Percentiles rank a stretch among this genome's conserved stretches.
phyloP scores from a whole-genome alignment of 2,329 filamentous ascomycete genomes.

The Cladorrhinum sp. region DNA sequence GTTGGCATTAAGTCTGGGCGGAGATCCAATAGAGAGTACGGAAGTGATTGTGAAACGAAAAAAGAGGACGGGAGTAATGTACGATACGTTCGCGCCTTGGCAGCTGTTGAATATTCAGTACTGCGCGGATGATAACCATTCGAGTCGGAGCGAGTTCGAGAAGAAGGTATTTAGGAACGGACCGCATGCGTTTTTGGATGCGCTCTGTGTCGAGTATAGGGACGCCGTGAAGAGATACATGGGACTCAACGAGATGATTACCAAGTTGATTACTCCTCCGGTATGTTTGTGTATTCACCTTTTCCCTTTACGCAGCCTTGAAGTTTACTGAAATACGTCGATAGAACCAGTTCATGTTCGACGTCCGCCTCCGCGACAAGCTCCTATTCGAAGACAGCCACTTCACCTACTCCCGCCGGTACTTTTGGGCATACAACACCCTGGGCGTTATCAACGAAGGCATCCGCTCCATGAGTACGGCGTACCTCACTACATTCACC shows the following conservation, averaged over 20 bases:
- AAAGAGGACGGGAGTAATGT: slow-evolving; percentile 50
- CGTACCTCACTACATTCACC: slow-evolving; percentile 56
- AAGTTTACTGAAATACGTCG: neutral
- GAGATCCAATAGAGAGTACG: slow-evolving; percentile 48
- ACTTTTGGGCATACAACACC: slow-evolving; percentile 63
- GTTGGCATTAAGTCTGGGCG: slow-evolving; percentile 56
- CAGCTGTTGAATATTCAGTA: slow-evolving; percentile 58
- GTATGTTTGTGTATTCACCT: slow-evolving; percentile 28
- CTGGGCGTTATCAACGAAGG: slow-evolving; percentile 58
- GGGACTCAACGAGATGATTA: slow-evolving; percentile 55
- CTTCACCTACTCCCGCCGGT: slow-evolving; percentile 59
- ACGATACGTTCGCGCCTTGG: slow-evolving; percentile 59
- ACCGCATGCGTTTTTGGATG: slow-evolving; percentile 58
- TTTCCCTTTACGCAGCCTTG: too few species aligned
- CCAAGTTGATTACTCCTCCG: slow-evolving; percentile 57
- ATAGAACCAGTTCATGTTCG: slow-evolving; percentile 56
- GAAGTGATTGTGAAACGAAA: slow-evolving; percentile 46
- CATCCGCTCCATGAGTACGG: slow-evolving; percentile 56
- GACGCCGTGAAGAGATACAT: slow-evolving; percentile 59
- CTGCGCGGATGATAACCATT: slow-evolving; percentile 58
- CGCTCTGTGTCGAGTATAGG: slow-evolving; percentile 57
- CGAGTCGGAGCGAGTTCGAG: slow-evolving; percentile 53
- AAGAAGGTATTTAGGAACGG: slow-evolving; percentile 58
- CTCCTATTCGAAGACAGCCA: slow-evolving; percentile 59
- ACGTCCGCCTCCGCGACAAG: slow-evolving; percentile 52